phyloP scores from a whole-genome alignment of 2,329 filamentous ascomycete species.

The Rasamsonia emersonii region DNA sequence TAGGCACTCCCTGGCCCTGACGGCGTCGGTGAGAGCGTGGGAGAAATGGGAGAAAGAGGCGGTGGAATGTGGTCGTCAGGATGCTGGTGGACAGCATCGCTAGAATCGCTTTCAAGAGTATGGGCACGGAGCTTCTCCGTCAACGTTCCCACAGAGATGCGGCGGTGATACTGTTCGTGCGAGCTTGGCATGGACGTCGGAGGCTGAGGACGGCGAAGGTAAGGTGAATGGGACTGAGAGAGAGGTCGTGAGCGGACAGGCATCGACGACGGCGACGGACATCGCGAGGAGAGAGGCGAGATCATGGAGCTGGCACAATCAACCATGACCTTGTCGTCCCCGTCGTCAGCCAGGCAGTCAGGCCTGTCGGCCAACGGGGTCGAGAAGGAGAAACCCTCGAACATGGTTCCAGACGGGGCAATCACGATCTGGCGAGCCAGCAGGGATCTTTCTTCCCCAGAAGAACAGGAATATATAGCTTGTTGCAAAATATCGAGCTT shows the following conservation, averaged over 20 bases:
- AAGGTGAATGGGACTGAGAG: constrained; percentile 24
- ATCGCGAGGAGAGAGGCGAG: constrained; percentile 35
- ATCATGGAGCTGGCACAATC: constrained; percentile 30
- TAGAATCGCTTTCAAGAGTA: constrained; percentile 21
- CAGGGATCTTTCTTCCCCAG: not conserved
- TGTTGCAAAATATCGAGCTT: no score
- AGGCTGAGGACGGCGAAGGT: constrained; percentile 27
- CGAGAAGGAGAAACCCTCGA: constrained; percentile 35
- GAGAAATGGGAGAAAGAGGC: constrained; percentile 15
- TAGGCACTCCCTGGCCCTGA: constrained; percentile 7
- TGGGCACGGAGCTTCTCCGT: constrained; percentile 35
- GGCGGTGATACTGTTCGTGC: constrained; percentile 25
- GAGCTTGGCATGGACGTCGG: constrained; percentile 37
- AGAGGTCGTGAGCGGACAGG: constrained; percentile 21
- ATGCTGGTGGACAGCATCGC: constrained; percentile 8
- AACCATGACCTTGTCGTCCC: constrained; percentile 25
- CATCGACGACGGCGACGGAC: constrained; percentile 30
- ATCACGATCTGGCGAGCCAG: not conserved
- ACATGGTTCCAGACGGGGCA: no score
- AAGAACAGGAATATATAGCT: no score
- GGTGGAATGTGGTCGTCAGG: constrained; percentile 12
- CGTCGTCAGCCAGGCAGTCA: constrained; percentile 19
- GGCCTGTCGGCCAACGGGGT: constrained; percentile 25
- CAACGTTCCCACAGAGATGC: constrained; percentile 31
- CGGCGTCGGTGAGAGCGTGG: constrained; percentile 7